Base-by-base conservation (phyloP, 352 stramenopile species). In the Globisporangium carolinianum region DNA sequence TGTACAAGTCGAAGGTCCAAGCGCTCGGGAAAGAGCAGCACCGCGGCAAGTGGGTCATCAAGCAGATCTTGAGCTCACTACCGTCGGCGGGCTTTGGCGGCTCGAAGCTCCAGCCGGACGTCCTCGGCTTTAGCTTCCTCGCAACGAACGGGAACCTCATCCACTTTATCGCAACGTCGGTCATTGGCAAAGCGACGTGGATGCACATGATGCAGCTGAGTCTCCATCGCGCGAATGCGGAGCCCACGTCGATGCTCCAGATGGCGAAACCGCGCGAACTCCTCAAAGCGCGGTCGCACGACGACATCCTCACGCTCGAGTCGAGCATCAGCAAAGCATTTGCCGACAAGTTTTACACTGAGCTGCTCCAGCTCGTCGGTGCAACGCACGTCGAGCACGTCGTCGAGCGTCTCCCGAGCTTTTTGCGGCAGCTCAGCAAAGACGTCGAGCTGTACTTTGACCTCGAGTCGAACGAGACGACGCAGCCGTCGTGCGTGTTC, bases 1-100 rank as follows among this genome's bases (percentile, higher is more conserved):
- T 91, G 39, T 95, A 93, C 76, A 93, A 92, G 72, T 85, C 73
- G 66, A 94, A 94, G 68, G 86, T 85, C 36, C 85, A 95, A 41
- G 85, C 85, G 14, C 65, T 95, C 38, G 83, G 79, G 46, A 90
- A 91, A 60, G 79, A 90, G 47, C 83, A 87, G 53, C 69, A 86
- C 49, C 82, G 83, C 42, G 83, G 85, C 49, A 78, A 80, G 24
- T 95, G 85, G 85, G 73, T 87, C 37, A 83, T 95, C 59, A 84
- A 89, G 59, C 73, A 91, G 58, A 82, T 95, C 49, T 62, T 89
- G 41, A 90, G 67, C 47, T 91, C 83, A 51, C 63, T 93, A 11
- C 83, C 85, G 17, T 90, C 79, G 9, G 79, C 82, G 43, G 83
- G 83, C 58, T 89, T 93, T 68, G 81, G 83, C 41, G 83, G 81